These are phyloP conservation scores for Emergomyces pasteurianus DNA, from an alignment of 2,329 filamentous ascomycete genomes.

Conservation along the genomic window DNA sequence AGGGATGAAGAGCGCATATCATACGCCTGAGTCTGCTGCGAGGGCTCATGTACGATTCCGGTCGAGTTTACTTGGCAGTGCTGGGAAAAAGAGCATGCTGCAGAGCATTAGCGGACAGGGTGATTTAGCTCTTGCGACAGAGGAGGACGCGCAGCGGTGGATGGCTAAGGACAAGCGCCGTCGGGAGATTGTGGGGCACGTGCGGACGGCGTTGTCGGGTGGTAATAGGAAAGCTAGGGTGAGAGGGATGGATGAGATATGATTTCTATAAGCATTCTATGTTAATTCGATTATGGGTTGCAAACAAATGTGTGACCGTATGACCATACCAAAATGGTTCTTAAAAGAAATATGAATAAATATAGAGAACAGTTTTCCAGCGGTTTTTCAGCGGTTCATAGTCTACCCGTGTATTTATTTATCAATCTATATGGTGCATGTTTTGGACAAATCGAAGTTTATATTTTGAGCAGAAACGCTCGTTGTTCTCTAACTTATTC, in stretches of 20 bases:
- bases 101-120: conserved; percentile 20
- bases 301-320: neutral
- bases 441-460: too few relatives aligned
- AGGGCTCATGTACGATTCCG: conserved; percentile 10
- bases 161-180: conserved; percentile 26
- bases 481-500: too few relatives aligned
- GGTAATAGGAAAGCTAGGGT: conserved; percentile 22
- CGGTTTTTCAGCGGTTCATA: neutral
- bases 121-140: conserved; percentile 13
- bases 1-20: conserved; percentile 21
- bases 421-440: too few relatives aligned
- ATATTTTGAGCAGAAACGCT: too few relatives aligned
- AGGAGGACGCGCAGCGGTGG: conserved; percentile 24
- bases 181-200: conserved; percentile 22
- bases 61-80: conserved; percentile 24
- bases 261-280: neutral
- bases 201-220: conserved; percentile 24
- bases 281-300: neutral
- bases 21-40: conserved; percentile 28
- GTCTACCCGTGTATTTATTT: too few relatives aligned
- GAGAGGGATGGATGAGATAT: conserved; percentile 22
- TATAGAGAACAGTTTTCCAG: neutral
- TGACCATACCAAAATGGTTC: too few relatives aligned
- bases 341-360: neutral
- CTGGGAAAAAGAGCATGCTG: conserved; percentile 23